These are phyloP conservation scores for Comarum palustre DNA, from an alignment of 306 rosid species.

Conservation along the genomic window DNA sequence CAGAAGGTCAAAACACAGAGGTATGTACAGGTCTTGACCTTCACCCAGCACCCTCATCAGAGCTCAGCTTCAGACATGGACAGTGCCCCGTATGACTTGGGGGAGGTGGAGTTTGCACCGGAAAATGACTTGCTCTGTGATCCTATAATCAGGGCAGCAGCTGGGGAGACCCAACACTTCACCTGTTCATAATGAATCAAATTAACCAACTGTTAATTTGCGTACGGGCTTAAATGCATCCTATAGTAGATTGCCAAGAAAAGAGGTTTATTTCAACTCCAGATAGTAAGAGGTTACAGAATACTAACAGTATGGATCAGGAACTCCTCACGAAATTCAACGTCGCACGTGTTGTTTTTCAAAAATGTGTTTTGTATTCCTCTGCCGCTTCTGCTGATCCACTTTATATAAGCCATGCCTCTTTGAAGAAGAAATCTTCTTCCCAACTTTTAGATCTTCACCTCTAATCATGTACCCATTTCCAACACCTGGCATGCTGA, in stretches of 20 bases:
- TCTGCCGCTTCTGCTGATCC: conserved; percentile 50
- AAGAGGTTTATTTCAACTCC: conserved; percentile 12
- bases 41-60: conserved; percentile 17
- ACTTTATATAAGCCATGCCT: conserved; percentile 30
- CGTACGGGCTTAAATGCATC: neutral
- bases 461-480: conserved; percentile 82
- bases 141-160: conserved; percentile 22
- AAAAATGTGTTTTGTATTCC: conserved; percentile 43
- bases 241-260: neutral
- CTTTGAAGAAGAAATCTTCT: conserved; percentile 32
- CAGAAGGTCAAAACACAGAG: conserved; percentile 31
- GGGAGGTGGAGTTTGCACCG: conserved; percentile 10
- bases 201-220: conserved; percentile 2
- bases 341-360: conserved; percentile 38
- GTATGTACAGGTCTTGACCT: conserved; percentile 28
- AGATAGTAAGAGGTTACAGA: conserved; percentile 21
- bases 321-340: conserved; percentile 29
- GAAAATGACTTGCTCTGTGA: conserved; percentile 13
- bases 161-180: conserved; percentile 26
- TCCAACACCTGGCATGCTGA: conserved; percentile 56
- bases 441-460: conserved; percentile 64
- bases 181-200: conserved; percentile 32
- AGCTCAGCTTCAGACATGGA: conserved; percentile 26
- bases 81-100: too few relatives aligned
- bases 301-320: conserved; percentile 37